Evolutionary conservation across 1,284 basidiomycete species (phyloP).

Genomic region (Malassezia obtusa): DNA sequence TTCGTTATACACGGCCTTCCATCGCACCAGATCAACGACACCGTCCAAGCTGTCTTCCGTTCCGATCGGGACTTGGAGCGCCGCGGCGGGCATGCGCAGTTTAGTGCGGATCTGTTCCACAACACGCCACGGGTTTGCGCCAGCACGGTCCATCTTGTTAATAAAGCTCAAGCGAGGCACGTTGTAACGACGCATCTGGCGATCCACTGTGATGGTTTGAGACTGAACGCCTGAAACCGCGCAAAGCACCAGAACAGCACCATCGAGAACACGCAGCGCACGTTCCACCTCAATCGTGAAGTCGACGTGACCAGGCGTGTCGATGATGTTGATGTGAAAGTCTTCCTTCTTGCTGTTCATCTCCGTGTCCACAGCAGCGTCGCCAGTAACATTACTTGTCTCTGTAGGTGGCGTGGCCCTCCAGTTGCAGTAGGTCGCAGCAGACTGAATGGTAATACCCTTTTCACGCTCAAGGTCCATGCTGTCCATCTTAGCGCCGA

Average conservation of each 20-base stretch:
- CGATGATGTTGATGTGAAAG: conserved; percentile 95
- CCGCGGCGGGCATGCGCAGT: conserved; percentile 81
- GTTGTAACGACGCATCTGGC: conserved; percentile 91
- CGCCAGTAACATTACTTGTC: conserved; percentile 46
- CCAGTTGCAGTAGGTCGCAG: conserved; percentile 98
- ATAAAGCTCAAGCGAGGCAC: conserved; percentile 94
- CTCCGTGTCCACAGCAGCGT: conserved; percentile 25
- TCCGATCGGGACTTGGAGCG: conserved; percentile 94
- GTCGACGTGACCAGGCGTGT: conserved; percentile 99
- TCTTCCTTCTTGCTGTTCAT: conserved; percentile 55
- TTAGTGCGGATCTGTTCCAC: conserved; percentile 84
- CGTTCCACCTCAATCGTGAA: conserved; percentile 99
- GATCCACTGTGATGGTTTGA: conserved; percentile 97
- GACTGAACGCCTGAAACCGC: conserved; percentile 93
- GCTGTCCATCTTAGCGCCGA: conserved; percentile 99
- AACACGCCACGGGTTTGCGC: conserved; percentile 92
- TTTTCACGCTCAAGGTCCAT: conserved; percentile 99
- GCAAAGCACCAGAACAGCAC: conserved; percentile 90
- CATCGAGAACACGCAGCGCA: conserved; percentile 88
- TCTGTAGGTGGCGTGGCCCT: conserved; percentile 55
- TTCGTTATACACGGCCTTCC: conserved; percentile 90
- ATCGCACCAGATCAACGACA: conserved; percentile 84
- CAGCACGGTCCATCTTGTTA: conserved; percentile 99
- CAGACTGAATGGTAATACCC: conserved; percentile 97
- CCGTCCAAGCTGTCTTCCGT: conserved; percentile 77